Percentiles rank a stretch among this genome's conserved stretches.
Evolutionary conservation across 768 basidiomycete genomes (phyloP).

Genomic region (Xerocomellus dryophilus): DNA sequence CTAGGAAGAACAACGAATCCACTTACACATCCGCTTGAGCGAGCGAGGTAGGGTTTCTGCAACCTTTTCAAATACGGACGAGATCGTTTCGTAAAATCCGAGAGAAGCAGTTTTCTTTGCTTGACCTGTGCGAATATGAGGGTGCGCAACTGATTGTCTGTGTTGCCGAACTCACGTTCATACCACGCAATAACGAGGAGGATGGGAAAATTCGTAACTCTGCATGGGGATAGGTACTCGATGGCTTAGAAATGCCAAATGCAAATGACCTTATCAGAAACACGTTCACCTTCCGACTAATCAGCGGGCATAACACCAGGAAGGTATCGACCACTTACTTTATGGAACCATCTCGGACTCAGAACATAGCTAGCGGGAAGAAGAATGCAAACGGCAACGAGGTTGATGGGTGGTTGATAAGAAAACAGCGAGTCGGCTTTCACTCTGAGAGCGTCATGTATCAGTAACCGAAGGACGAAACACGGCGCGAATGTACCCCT

Average conservation of each 20-base stretch:
- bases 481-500: conserved; percentile 57
- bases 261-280: conserved; percentile 70
- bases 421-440: conserved; percentile 91
- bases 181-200: conserved; percentile 78
- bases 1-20: background rate
- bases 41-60: conserved; percentile 75
- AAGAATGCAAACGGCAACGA: conserved; percentile 83
- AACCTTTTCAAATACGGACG: conserved; percentile 62
- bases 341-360: conserved; percentile 97
- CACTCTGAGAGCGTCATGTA: conserved; percentile 45
- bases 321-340: conserved; percentile 45
- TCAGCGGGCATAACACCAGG: conserved; percentile 15
- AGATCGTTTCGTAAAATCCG: conserved; percentile 71
- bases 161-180: conserved; percentile 50
- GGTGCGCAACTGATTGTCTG: background rate
- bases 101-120: conserved; percentile 63
- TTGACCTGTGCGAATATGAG: conserved; percentile 39
- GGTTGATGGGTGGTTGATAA: conserved; percentile 91
- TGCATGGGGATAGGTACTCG: conserved; percentile 23
- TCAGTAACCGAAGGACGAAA: conserved; percentile 9
- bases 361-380: conserved; percentile 82
- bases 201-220: conserved; percentile 81
- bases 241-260: background rate
- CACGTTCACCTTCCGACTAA: conserved; percentile 64
- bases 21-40: conserved; percentile 70